Base-by-base conservation (phyloP, 306 rosid genomes). In the Ziziphus jujuba region DNA sequence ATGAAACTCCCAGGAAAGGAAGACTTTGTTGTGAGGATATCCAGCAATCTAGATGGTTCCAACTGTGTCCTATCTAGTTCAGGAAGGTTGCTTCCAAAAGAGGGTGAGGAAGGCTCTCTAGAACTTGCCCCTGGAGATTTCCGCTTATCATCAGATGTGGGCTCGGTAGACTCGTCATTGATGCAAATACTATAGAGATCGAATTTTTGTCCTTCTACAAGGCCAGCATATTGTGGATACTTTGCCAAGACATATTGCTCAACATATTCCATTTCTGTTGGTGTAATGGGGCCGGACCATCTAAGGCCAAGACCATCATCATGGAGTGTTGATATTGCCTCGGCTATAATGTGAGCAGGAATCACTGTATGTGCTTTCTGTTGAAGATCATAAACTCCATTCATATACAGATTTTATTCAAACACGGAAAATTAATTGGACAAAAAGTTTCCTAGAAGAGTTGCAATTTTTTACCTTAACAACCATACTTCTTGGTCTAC, bases 231-330 rank as follows among this genome's bases (percentile, higher is more conserved):
- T 63, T 92, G 91, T 2, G 96, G 98, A 62, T 92, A 92, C 84
- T 89, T 87, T 53, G 96, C 98, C 14, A 92, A 63, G 11, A 89
- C 98, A 67, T 87, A 92, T 6, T 89, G 79, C 48, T 84, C 92
- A 59, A 92, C 96, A 75, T 89, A 92, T 70, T 85, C 86, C 80
- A 75, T 92, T 77, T 92, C 98, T 55, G 91, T 84, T 53, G 84
- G 92, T 10, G 98, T 92, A 54, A 89, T 89, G 19, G 96, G 98
- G 50, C 95, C 98, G 5, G 98, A 92, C 89, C 91, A 92, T 82
- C 95, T 82, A n/a, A 92, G 75, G 59, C 88, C 98, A 43, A 89
- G 82, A 38, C 87, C 95, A 12, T 75, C 80, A 48, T 67, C 80
- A 10, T 72, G 85, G 16, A 92, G 79, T 0, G 79, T 84, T 73